These are phyloP conservation scores for Mariannaea elegans DNA, from an alignment of 2,329 filamentous ascomycete genomes.

Conservation along the genomic window DNA sequence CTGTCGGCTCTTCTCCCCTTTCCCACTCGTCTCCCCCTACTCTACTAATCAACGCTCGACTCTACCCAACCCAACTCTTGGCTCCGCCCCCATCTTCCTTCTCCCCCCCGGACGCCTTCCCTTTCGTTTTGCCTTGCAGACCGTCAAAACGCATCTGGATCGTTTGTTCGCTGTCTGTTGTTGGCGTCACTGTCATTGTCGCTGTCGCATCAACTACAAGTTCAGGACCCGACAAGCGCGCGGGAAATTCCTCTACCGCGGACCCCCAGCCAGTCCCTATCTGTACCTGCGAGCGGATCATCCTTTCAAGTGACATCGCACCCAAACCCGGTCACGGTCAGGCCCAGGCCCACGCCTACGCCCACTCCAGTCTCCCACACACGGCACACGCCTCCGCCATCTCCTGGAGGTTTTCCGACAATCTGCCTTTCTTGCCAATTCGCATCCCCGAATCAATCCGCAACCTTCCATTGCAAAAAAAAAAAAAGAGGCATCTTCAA, in stretches of 20 bases:
- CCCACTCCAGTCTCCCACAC: constrained; percentile 21
- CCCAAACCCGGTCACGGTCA: constrained; percentile 1
- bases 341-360: constrained; percentile 17
- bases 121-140: constrained; percentile 5
- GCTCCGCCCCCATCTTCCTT: constrained; percentile 12
- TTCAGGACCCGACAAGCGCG: constrained; percentile 33
- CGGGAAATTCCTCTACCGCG: constrained; percentile 31
- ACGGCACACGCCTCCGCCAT: constrained; percentile 34
- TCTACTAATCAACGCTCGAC: constrained; percentile 6
- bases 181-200: constrained; percentile 1
- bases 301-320: constrained; percentile 26
- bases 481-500: constrained; percentile 30
- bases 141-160: not conserved
- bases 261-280: constrained; percentile 16
- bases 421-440: constrained; percentile 24
- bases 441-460: constrained; percentile 23
- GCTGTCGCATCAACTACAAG: constrained; percentile 17
- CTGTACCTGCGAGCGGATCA: constrained; percentile 24
- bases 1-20: constrained; percentile 12
- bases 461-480: constrained; percentile 29
- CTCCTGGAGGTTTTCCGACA: constrained; percentile 32
- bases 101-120: not conserved
- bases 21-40: constrained; percentile 11
- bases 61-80: constrained; percentile 16
- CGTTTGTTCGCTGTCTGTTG: constrained; percentile 1